Percentiles rank a stretch among this genome's conserved stretches.
Conservation (phyloP, 2,329 filamentous ascomycete species). For the Sphaceloma murrayae region DNA sequence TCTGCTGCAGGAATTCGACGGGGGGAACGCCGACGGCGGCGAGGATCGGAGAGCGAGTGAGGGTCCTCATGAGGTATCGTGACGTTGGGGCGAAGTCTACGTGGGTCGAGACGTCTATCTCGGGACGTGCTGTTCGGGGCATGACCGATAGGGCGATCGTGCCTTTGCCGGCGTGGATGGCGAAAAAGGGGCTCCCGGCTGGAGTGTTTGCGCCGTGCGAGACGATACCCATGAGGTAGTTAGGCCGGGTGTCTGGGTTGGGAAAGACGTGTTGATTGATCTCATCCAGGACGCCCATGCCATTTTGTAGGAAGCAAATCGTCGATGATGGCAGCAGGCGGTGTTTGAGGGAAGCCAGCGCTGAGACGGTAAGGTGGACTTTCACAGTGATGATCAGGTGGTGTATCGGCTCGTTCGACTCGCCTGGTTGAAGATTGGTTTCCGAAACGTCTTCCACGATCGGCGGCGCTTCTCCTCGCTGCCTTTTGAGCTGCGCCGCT, state of each 20-base stretch:
- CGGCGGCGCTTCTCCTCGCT: neutral
- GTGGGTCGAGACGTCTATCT: constrained; percentile 10
- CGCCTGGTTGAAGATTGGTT: constrained; percentile 13
- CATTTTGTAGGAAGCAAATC: constrained; percentile 68
- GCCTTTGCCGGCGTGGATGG: constrained; percentile 50
- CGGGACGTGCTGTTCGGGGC: constrained; percentile 30
- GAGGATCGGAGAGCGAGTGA: constrained; percentile 55
- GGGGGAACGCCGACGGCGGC: constrained; percentile 50
- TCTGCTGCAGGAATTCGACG: constrained; percentile 56
- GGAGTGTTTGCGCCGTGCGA: constrained; percentile 47
- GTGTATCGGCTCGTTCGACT: constrained; percentile 43
- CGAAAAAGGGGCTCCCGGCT: constrained; percentile 39
- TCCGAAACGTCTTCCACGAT: neutral
- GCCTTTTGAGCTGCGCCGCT: constrained; percentile 21
- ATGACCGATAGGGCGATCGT: constrained; percentile 48
- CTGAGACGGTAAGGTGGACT: constrained; percentile 55
- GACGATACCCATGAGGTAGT: constrained; percentile 63
- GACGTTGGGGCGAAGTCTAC: constrained; percentile 35
- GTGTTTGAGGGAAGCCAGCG: constrained; percentile 55
- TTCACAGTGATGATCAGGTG: constrained; percentile 76
- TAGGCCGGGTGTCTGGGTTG: constrained; percentile 55
- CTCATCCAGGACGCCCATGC: constrained; percentile 73
- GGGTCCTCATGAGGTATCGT: constrained; percentile 54
- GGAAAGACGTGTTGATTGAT: constrained; percentile 64
- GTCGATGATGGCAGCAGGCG: constrained; percentile 60